These are phyloP conservation scores for Acanthamoeba polyphaga DNA, from an alignment of 208 protist genomes.

Conservation along the genomic window DNA sequence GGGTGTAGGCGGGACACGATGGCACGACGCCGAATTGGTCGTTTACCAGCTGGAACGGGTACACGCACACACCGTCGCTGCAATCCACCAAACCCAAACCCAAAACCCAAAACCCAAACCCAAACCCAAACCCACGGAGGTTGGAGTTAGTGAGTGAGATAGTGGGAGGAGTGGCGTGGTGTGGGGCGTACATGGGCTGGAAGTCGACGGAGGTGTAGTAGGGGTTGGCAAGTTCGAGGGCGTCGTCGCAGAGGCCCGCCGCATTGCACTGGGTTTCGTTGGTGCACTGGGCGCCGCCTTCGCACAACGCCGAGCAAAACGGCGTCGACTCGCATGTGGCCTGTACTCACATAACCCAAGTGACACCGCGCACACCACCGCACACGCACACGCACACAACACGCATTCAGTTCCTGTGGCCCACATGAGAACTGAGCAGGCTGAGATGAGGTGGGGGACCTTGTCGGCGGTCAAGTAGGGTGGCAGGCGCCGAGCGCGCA, in stretches of 20 bases:
- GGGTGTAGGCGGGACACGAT: not conserved
- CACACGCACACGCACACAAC: too few relatives aligned
- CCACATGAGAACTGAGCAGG: too few relatives aligned
- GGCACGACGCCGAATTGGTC: not conserved
- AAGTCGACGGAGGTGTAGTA: not conserved
- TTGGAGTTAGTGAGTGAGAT: not conserved
- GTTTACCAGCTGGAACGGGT: not conserved
- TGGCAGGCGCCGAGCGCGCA: too few relatives aligned
- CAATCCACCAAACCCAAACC: not conserved
- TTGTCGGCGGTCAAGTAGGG: too few relatives aligned
- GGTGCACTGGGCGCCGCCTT: not conserved
- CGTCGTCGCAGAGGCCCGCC: not conserved
- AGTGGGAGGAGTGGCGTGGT: not conserved
- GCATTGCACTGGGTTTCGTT: not conserved
- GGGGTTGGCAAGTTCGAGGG: not conserved
- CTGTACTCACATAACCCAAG: too few relatives aligned
- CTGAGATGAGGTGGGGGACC: too few relatives aligned
- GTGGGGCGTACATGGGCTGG: too few relatives aligned
- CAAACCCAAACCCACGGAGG: too few relatives aligned
- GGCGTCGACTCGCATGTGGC: too few relatives aligned
- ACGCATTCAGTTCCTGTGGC: too few relatives aligned
- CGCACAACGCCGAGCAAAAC: too few relatives aligned
- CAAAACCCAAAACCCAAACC: not conserved
- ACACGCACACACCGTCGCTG: slow-evolving; percentile 1
- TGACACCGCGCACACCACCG: too few relatives aligned